Evolutionary conservation across 2,329 filamentous ascomycete genomes (phyloP).

Genomic region (Monilinia polystroma): DNA sequence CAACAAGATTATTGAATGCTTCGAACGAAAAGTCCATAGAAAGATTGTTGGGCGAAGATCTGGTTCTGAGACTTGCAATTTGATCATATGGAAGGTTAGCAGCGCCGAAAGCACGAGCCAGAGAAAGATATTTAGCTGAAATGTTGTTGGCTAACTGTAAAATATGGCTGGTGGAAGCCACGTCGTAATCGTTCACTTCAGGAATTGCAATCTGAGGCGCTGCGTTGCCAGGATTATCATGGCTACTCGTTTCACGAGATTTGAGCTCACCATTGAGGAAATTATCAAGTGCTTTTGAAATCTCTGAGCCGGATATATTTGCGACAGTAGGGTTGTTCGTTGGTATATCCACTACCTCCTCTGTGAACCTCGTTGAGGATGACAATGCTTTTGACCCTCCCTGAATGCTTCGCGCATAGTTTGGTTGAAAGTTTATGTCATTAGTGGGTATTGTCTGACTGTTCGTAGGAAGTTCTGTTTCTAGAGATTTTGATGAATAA

Average conservation of each 20-base stretch:
- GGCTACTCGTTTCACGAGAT: not conserved
- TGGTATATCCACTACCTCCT: not conserved
- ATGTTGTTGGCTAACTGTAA: not conserved
- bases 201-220: not conserved
- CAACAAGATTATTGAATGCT: not conserved
- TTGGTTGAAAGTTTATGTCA: not conserved
- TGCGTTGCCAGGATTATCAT: not conserved
- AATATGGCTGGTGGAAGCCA: not conserved
- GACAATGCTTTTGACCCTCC: not conserved
- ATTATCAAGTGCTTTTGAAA: not conserved
- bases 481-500: no score
- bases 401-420: not conserved
- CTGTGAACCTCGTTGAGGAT: not conserved
- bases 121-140: conserved; percentile 1
- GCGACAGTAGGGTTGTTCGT: not conserved
- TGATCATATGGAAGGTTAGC: not conserved
- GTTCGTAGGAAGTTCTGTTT: not conserved
- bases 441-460: not conserved
- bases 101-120: not conserved
- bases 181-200: not conserved
- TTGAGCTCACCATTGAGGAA: not conserved
- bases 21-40: not conserved
- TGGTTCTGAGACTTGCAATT: no score
- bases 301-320: not conserved
- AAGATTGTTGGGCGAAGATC: not conserved